A percentile compares a stretch with the other conserved stretches of the same genome.
phyloP scores from a whole-genome alignment of 331 rosid genomes.

The Quercus lobata region DNA sequence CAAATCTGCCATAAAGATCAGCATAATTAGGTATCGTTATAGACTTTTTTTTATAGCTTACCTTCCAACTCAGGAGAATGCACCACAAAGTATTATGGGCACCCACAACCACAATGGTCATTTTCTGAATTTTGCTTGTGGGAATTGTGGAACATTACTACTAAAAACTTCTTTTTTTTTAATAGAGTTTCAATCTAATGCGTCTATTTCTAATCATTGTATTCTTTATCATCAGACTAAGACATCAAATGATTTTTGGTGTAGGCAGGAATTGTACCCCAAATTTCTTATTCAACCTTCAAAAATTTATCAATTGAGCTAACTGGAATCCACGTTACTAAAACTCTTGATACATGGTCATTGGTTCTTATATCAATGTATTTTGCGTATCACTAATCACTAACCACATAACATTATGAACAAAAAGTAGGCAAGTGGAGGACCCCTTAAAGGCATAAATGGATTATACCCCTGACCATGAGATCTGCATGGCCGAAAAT shows the following conservation, averaged over 20 bases:
- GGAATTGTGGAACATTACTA: not conserved
- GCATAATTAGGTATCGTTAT: conserved; percentile 24
- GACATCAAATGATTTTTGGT: fast-evolving
- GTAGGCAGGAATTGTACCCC: fast-evolving
- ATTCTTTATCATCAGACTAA: too few relatives aligned
- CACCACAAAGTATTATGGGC: conserved; percentile 14
- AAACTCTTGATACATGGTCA: not conserved
- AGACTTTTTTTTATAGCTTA: not conserved
- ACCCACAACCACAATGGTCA: not conserved
- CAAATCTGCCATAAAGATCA: conserved; percentile 29
- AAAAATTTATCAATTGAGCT: too few relatives aligned
- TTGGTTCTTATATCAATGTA: not conserved
- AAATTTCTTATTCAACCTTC: too few relatives aligned
- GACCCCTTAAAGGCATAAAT: conserved; percentile 9
- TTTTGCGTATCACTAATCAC: not conserved
- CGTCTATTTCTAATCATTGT: fast-evolving
- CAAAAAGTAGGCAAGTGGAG: not conserved
- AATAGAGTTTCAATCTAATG: too few relatives aligned
- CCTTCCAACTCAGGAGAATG: not conserved
- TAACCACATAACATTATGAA: not conserved
- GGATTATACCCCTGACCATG: not conserved
- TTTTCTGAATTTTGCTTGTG: not conserved
- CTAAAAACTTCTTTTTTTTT: too few relatives aligned
- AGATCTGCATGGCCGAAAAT: not conserved
- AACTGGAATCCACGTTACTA: fast-evolving